Conservation (phyloP, 129 eudicot genomes). For the Apium graveolens region DNA sequence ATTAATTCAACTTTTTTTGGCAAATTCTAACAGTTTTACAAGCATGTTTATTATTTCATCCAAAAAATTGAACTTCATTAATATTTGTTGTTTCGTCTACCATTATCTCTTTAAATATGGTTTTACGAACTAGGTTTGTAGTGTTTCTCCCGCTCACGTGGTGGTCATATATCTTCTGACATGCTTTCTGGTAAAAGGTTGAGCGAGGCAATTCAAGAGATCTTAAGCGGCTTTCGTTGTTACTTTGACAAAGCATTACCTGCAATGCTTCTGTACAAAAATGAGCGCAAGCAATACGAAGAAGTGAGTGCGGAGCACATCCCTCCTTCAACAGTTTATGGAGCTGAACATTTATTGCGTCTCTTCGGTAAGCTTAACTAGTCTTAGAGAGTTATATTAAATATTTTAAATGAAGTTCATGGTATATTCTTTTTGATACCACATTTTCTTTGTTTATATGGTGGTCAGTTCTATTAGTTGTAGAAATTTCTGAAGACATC, state of each 20-base stretch:
- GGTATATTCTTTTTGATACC: background rate
- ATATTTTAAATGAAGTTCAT: background rate
- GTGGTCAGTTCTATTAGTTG: too few relatives aligned
- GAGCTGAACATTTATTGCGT: constrained; percentile 94
- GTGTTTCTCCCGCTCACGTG: too few relatives aligned
- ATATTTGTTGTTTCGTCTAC: too few relatives aligned
- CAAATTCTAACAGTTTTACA: too few relatives aligned
- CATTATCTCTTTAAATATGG: background rate
- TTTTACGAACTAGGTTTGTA: background rate
- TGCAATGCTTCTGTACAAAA: constrained; percentile 64
- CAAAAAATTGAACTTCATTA: too few relatives aligned
- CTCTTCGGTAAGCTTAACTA: constrained; percentile 62
- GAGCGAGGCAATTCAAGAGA: constrained; percentile 54
- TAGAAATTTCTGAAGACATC: background rate
- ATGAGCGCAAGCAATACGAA: constrained; percentile 65
- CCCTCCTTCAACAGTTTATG: constrained; percentile 79
- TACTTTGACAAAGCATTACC: constrained; percentile 89
- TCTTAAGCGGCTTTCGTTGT: constrained; percentile 58
- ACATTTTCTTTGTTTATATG: too few relatives aligned
- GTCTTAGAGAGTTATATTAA: background rate
- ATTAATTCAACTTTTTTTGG: too few relatives aligned
- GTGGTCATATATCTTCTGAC: background rate
- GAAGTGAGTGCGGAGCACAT: constrained; percentile 44
- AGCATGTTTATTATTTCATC: too few relatives aligned
- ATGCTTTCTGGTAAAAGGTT: constrained; percentile 32